Conservation (phyloP, 345 rosid species). For the Mangifera indica region DNA sequence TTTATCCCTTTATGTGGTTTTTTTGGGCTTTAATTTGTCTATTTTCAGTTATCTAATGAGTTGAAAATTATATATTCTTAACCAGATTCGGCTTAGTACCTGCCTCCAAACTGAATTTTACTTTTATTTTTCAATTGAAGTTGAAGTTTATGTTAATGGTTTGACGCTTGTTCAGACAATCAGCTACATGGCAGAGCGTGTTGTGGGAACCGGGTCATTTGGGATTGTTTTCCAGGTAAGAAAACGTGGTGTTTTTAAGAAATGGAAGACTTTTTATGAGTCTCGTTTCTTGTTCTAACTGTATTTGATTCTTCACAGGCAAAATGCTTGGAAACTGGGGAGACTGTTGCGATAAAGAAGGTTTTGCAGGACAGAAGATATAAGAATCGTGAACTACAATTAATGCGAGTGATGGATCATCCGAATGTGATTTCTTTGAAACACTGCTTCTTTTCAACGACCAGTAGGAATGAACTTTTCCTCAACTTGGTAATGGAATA, state of each 20-base stretch:
- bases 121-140: background rate
- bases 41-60: background rate
- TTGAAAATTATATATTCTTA: background rate
- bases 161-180: constrained; percentile 53
- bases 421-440: constrained; percentile 80
- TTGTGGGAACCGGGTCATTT: constrained; percentile 83
- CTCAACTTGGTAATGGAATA: constrained; percentile 91
- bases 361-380: constrained; percentile 83
- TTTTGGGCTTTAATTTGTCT: no score
- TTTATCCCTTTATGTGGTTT: no score
- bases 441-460: constrained; percentile 88
- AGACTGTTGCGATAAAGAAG: constrained; percentile 84
- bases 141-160: background rate
- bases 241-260: background rate
- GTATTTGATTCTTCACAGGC: constrained; percentile 37
- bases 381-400: constrained; percentile 80
- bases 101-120: background rate
- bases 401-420: constrained; percentile 84
- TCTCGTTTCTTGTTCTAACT: constrained; percentile 1
- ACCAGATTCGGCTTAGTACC: background rate
- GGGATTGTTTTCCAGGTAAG: constrained; percentile 81
- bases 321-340: constrained; percentile 84
- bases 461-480: constrained; percentile 76
- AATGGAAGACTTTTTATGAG: background rate
- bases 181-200: constrained; percentile 93